These are phyloP conservation scores for Claviceps purpurea DNA, from an alignment of 2,329 filamentous ascomycete species.

Conservation along the genomic window DNA sequence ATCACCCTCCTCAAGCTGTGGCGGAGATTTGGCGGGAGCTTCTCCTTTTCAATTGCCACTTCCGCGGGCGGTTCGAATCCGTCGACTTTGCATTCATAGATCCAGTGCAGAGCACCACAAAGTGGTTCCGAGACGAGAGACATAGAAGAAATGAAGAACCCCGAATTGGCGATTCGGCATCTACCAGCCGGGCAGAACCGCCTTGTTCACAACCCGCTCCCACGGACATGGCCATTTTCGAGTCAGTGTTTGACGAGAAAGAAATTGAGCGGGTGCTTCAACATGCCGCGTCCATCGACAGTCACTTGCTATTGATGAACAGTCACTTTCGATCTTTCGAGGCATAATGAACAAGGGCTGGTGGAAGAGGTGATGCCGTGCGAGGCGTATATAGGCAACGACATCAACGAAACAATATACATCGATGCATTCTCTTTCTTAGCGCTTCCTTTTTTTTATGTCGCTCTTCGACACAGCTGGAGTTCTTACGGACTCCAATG, in stretches of 20 bases:
- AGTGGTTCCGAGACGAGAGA: slow-evolving; percentile 36
- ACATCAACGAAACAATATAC: too few relatives aligned
- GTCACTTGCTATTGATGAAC: slow-evolving; percentile 16
- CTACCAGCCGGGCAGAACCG: slow-evolving; percentile 14
- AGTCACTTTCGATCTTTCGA: too few relatives aligned
- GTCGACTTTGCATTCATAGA: slow-evolving; percentile 55
- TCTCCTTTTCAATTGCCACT: slow-evolving; percentile 47
- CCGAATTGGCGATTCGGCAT: too few relatives aligned
- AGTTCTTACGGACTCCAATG: too few relatives aligned
- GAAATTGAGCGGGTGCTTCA: slow-evolving; percentile 38
- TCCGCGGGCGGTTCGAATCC: slow-evolving; percentile 46
- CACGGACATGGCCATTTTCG: slow-evolving; percentile 40
- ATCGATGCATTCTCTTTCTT: too few relatives aligned
- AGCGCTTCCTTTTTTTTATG: too few relatives aligned
- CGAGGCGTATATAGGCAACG: neutral
- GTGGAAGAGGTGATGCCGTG: neutral
- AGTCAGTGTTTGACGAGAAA: slow-evolving; percentile 33
- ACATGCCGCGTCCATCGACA: slow-evolving; percentile 41
- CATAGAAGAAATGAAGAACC: too few relatives aligned
- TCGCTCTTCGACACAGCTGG: too few relatives aligned
- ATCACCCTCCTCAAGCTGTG: slow-evolving; percentile 51
- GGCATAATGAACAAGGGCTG: too few relatives aligned
- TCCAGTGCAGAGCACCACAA: slow-evolving; percentile 36
- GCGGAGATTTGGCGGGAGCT: slow-evolving; percentile 54
- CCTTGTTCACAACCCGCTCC: slow-evolving; percentile 16